These are phyloP conservation scores for Ramicandelaber brevisporus DNA, from an alignment of 192 early-diverging fungal species.

Conservation along the genomic window DNA sequence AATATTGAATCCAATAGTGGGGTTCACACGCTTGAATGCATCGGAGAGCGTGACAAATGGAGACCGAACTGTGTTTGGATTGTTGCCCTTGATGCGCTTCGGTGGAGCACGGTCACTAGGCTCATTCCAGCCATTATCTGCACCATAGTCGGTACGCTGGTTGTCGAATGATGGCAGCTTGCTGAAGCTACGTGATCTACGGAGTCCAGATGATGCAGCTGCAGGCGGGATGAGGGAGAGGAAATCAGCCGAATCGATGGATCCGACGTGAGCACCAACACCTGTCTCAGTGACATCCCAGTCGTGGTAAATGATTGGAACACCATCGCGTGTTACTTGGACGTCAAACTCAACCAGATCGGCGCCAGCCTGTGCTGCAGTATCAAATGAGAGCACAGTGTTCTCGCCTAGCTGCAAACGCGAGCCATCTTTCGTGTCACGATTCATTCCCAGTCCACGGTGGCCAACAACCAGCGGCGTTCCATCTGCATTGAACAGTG, in stretches of 20 bases:
- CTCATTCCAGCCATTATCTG: too few relatives aligned
- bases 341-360: conserved; percentile 88
- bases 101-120: too few relatives aligned
- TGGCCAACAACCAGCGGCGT: conserved; percentile 48
- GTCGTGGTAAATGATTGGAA: conserved; percentile 81
- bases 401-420: conserved; percentile 74
- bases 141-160: too few relatives aligned
- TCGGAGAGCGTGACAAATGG: conserved; percentile 67
- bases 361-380: conserved; percentile 58
- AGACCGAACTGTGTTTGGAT: conserved; percentile 44
- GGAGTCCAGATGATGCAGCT: too few relatives aligned
- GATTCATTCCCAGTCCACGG: conserved; percentile 71
- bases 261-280: conserved; percentile 33
- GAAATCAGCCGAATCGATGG: conserved; percentile 45
- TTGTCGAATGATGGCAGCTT: too few relatives aligned
- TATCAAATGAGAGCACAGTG: conserved; percentile 61
- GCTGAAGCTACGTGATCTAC: conserved; percentile 9
- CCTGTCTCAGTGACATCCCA: conserved; percentile 58
- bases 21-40: conserved; percentile 48
- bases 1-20: conserved; percentile 65
- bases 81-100: conserved; percentile 4
- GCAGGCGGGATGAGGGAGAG: conserved; percentile 20
- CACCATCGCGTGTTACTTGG: conserved; percentile 71
- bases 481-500: too few relatives aligned
- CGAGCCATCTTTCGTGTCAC: conserved; percentile 12